Conservation (phyloP, 1,139 yeast genomes). For the Hemisphaericaspora subhashii region DNA sequence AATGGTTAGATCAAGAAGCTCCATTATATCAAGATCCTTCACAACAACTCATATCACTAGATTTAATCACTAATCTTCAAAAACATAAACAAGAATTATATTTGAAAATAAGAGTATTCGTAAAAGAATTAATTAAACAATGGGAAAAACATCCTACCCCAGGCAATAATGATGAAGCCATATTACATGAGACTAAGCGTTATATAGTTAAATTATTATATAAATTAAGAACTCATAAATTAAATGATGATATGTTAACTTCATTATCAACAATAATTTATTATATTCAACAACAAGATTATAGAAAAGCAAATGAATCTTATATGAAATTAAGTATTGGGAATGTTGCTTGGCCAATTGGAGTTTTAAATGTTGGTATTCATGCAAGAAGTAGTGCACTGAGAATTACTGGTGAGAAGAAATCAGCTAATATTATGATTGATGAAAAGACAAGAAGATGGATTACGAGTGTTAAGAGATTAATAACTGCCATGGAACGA, state of each 20-base stretch:
- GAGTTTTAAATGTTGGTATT: conserved; percentile 76
- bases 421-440: conserved; percentile 73
- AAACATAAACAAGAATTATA: conserved; percentile 26
- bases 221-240: conserved; percentile 49
- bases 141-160: conserved; percentile 55
- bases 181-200: conserved; percentile 55
- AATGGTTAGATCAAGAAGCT: conserved; percentile 14
- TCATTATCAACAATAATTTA: conserved; percentile 61
- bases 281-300: conserved; percentile 57
- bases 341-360: conserved; percentile 92
- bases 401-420: conserved; percentile 39
- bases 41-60: conserved; percentile 10
- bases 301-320: conserved; percentile 60
- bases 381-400: conserved; percentile 64
- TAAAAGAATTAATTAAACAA: conserved; percentile 43
- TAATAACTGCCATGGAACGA: conserved; percentile 57
- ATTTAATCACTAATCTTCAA: conserved; percentile 13
- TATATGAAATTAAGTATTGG: conserved; percentile 82
- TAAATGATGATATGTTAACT: conserved; percentile 47
- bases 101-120: conserved; percentile 48
- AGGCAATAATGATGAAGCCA: too few species aligned
- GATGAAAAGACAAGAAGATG: conserved; percentile 75
- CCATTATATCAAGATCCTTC: conserved; percentile 9
- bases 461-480: conserved; percentile 72
- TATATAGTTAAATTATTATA: conserved; percentile 63